These are phyloP conservation scores for Gilbertella persicaria DNA, from an alignment of 371 early-diverging fungal genomes.

Conservation along the genomic window DNA sequence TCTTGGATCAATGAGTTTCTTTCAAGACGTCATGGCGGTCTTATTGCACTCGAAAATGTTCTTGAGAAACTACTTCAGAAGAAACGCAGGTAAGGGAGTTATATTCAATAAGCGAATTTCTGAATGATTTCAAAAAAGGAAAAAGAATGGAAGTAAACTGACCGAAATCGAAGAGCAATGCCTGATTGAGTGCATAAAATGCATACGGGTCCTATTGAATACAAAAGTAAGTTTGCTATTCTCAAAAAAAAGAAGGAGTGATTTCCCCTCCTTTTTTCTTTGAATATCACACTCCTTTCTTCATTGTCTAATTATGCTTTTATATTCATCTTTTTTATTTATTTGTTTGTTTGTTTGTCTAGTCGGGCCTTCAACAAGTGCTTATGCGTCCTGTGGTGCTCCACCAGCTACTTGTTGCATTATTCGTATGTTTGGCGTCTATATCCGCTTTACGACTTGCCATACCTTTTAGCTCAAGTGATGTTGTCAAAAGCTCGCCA, in stretches of 20 bases:
- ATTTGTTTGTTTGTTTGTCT: conserved; percentile 6
- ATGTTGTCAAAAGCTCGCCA: conserved; percentile 14
- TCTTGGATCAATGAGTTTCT: conserved; percentile 66
- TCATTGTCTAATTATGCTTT: conserved; percentile 1
- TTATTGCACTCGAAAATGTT: conserved; percentile 56
- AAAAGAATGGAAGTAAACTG: conserved; percentile 17
- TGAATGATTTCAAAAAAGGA: conserved; percentile 5
- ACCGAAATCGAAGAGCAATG: conserved; percentile 32
- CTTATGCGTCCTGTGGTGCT: conserved; percentile 41
- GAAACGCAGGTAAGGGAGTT: conserved; percentile 41
- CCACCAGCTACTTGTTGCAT: conserved; percentile 27
- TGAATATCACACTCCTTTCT: conserved; percentile 6
- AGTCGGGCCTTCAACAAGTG: conserved; percentile 61
- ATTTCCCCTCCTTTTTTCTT: conserved; percentile 7
- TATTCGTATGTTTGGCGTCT: conserved; percentile 24
- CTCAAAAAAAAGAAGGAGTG: neutral
- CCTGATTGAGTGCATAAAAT: conserved; percentile 61
- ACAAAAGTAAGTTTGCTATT: conserved; percentile 48
- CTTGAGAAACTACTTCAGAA: conserved; percentile 50
- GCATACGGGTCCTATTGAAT: conserved; percentile 57
- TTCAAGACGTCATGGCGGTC: conserved; percentile 46
- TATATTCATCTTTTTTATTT: neutral
- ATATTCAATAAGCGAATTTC: neutral
- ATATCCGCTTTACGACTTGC: conserved; percentile 1
- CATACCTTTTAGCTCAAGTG: conserved; percentile 9